phyloP scores from a whole-genome alignment of 495 filamentous ascomycete genomes.

The Xylaria sp. region DNA sequence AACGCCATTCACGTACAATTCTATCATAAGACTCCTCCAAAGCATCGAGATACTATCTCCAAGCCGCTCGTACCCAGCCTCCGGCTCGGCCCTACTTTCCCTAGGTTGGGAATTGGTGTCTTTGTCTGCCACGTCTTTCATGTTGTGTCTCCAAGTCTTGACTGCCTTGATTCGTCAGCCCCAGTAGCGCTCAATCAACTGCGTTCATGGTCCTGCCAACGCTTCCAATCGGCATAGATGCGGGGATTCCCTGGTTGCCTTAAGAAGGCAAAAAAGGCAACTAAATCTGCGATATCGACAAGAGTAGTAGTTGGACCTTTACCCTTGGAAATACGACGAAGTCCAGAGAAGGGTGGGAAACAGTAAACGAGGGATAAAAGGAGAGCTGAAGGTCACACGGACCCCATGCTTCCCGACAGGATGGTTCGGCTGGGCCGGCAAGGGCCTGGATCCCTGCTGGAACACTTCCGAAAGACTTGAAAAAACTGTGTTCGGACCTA shows the following conservation, averaged over 20 bases:
- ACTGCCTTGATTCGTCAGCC: neutral
- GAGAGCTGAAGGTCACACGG: neutral
- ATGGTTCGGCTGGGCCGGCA: slow-evolving; percentile 7
- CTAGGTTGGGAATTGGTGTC: neutral
- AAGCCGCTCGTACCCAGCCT: neutral
- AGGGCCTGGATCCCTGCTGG: neutral
- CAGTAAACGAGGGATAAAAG: too few relatives aligned
- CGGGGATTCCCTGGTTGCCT: neutral
- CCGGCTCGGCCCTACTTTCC: slow-evolving; percentile 1
- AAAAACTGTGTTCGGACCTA: neutral
- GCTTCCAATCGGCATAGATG: neutral
- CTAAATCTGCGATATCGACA: neutral
- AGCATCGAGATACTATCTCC: neutral
- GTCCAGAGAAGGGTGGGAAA: neutral
- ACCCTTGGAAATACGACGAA: neutral
- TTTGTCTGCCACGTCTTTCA: slow-evolving; percentile 4
- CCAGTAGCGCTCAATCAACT: neutral
- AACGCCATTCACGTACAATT: neutral
- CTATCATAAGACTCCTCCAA: neutral
- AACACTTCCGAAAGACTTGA: slow-evolving; percentile 1
- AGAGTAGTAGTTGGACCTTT: neutral
- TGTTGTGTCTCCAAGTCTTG: neutral
- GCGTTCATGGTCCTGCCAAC: neutral
- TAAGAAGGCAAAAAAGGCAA: neutral
- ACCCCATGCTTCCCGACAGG: neutral